Conservation (phyloP, 1,139 yeast species). For the Pneumocystis canis region DNA sequence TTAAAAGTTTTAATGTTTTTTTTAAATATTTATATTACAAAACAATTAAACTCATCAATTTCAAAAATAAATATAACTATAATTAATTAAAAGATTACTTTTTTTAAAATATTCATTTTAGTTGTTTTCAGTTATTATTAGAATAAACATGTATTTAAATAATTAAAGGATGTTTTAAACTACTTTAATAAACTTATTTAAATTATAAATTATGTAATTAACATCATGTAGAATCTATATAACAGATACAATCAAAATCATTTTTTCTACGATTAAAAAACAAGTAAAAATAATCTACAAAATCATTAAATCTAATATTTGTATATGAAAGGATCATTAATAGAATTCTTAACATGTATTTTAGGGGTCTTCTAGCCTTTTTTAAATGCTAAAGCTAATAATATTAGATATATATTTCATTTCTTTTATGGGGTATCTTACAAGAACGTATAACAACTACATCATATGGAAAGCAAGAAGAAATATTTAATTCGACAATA, state of each 20-base stretch:
- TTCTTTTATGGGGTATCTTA: slow-evolving; percentile 55
- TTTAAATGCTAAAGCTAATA: not conserved
- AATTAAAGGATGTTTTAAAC: too few relatives aligned
- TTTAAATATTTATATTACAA: too few relatives aligned
- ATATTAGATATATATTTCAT: not conserved
- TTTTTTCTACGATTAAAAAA: not conserved
- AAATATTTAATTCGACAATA: not conserved
- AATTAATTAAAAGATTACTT: too few relatives aligned
- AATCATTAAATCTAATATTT: not conserved
- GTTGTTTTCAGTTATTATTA: too few relatives aligned
- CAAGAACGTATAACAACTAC: slow-evolving; percentile 80
- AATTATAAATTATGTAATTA: not conserved
- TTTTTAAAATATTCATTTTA: too few relatives aligned
- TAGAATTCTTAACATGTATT: not conserved
- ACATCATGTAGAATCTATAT: not conserved
- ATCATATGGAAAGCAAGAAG: slow-evolving; percentile 41
- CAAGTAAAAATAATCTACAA: not conserved
- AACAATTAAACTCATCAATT: too few relatives aligned
- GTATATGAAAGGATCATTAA: not conserved
- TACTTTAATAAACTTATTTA: too few relatives aligned
- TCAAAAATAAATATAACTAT: too few relatives aligned
- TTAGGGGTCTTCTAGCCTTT: not conserved
- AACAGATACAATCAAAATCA: too few relatives aligned
- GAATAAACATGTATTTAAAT: too few relatives aligned
- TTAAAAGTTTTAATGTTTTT: too few relatives aligned